Evolutionary conservation across 331 rosid species (phyloP).

Genomic region (Stylosanthes scabra): DNA sequence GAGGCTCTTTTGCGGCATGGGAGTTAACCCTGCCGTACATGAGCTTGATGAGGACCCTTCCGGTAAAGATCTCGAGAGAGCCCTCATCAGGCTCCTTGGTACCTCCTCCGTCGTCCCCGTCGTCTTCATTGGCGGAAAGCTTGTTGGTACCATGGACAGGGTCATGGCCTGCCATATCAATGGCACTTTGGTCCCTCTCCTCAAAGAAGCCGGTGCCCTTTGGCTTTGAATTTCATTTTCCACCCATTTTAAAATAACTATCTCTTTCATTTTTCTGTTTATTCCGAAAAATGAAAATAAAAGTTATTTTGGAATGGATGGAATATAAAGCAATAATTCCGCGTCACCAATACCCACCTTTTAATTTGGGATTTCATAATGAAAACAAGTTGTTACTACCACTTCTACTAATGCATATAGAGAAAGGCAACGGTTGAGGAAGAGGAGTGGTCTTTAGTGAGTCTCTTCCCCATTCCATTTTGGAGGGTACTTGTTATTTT

Average conservation of each 20-base stretch:
- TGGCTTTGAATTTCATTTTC: slow-evolving; percentile 61
- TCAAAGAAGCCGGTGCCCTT: slow-evolving; percentile 95
- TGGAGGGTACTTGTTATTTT: slow-evolving; percentile 29
- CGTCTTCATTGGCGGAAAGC: slow-evolving; percentile 89
- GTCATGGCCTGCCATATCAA: slow-evolving; percentile 95
- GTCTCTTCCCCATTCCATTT: slow-evolving; percentile 37
- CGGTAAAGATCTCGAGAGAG: slow-evolving; percentile 84
- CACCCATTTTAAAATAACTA: background rate
- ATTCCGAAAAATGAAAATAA: too few species aligned
- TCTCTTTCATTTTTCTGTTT: too few species aligned
- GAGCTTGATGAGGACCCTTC: slow-evolving; percentile 87
- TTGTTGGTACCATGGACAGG: slow-evolving; percentile 84
- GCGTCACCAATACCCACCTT: too few species aligned
- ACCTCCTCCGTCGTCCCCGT: slow-evolving; percentile 68
- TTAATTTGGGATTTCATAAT: too few species aligned
- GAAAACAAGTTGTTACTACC: background rate
- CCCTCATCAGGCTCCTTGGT: slow-evolving; percentile 68
- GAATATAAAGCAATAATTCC: too few species aligned
- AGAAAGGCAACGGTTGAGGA: slow-evolving; percentile 2
- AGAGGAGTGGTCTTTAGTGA: slow-evolving; percentile 35
- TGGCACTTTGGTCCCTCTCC: slow-evolving; percentile 91
- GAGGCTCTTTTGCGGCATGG: slow-evolving; percentile 93
- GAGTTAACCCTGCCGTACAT: slow-evolving; percentile 82
- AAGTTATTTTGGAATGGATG: too few species aligned
- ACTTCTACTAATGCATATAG: background rate